Base-by-base conservation (phyloP, 768 basidiomycete species). In the Tephrocybe sp. region DNA sequence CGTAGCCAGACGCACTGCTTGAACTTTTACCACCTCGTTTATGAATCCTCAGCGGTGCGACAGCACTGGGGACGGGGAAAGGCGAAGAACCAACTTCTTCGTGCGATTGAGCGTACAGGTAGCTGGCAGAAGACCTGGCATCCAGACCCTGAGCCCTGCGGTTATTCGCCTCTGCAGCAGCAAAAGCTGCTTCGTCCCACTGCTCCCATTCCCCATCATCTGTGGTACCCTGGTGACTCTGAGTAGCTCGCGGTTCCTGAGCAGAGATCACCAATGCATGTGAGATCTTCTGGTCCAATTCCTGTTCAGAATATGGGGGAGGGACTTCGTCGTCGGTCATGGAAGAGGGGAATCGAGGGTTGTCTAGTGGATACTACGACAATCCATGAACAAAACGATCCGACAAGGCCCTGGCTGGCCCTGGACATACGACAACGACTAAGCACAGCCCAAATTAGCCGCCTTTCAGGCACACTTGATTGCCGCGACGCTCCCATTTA, bases 201-300 rank as follows among this genome's bases (percentile, higher is more conserved):
- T 65, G 65, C 60, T 81, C 75, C 74, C 77, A 81, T 55, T 71
- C 73, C 15, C 75, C 74, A 39, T 73, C 71, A 25, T 70, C 70
- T 32, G 36, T 21, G 39, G 26, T 9, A 25, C 30, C 24, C 37
- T 47, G 51, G n/a, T n/a, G n/a, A n/a, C n/a, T n/a, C n/a, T 11
- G 38, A 21, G 10, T 39, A 32, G 12, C 43, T 51, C 48, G 55
- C 26, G 61, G 58, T 41, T 68, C 64, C 7, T 67, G 56, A 17
- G 52, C 54, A 21, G 79, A 83, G 42, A 69, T 58, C 25, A 74
- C 60, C 17, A 77, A 50, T 9, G 74, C 75, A 42, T 67, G 65
- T 2, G 73, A 61, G 36, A 77, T 67, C 65, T 84, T 86, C 42
- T 69, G 76, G 62, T 86, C 81, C 41, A 77, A 80, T 55, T 76